phyloP scores from a whole-genome alignment of 2,329 filamentous ascomycete genomes.

The Colletotrichum tamarilloi region DNA sequence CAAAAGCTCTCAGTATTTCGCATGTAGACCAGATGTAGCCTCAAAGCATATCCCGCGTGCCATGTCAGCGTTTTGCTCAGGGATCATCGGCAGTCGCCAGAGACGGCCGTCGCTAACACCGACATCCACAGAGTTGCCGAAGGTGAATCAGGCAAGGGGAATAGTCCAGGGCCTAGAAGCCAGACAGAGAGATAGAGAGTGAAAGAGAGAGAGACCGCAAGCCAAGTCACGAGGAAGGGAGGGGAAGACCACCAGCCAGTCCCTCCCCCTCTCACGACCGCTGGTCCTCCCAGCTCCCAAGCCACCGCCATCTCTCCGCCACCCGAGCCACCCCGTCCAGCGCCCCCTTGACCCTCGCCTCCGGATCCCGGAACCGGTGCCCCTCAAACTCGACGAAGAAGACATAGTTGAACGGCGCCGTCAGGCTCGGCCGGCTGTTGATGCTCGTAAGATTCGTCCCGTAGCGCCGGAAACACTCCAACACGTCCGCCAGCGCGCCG shows the following conservation, averaged over 20 bases:
- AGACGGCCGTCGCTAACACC: background rate
- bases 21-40: constrained; percentile 9
- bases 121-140: background rate
- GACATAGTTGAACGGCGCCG: constrained; percentile 86
- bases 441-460: constrained; percentile 90
- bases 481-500: constrained; percentile 84
- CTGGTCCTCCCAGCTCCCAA: constrained; percentile 73
- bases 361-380: constrained; percentile 61
- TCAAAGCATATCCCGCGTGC: background rate
- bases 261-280: constrained; percentile 48
- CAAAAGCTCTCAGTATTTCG: background rate
- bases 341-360: constrained; percentile 69
- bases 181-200: background rate
- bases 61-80: background rate
- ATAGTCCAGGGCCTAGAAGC: background rate
- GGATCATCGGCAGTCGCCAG: constrained; percentile 11
- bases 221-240: background rate
- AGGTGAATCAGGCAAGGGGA: background rate
- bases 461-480: constrained; percentile 80
- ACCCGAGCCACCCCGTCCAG: constrained; percentile 67
- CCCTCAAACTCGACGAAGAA: constrained; percentile 94
- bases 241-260: background rate
- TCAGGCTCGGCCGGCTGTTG: constrained; percentile 83
- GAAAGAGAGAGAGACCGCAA: background rate
- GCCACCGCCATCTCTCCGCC: constrained; percentile 73